These are phyloP conservation scores for Pyrenochaeta sp. DNA, from an alignment of 2,329 filamentous ascomycete genomes.

Conservation along the genomic window DNA sequence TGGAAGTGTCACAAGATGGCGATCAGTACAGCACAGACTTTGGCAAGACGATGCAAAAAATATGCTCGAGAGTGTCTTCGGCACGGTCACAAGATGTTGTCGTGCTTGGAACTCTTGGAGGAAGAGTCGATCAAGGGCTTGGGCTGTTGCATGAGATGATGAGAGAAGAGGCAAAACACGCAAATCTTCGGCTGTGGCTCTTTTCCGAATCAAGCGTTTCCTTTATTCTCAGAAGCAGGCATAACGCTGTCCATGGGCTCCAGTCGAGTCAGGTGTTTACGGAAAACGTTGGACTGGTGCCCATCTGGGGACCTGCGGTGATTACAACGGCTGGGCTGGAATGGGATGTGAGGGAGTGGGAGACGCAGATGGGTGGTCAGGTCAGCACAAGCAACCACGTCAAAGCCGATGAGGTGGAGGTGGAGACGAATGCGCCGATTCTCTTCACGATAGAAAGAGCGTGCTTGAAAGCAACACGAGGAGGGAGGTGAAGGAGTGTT, in stretches of 20 bases:
- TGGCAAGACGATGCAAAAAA: slow-evolving; percentile 74
- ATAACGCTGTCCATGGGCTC: slow-evolving; percentile 73
- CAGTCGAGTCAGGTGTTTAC: slow-evolving; percentile 65
- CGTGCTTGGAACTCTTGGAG: slow-evolving; percentile 83
- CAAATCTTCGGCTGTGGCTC: slow-evolving; percentile 70
- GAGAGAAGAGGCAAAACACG: slow-evolving; percentile 56
- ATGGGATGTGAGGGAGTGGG: slow-evolving; percentile 89
- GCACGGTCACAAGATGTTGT: slow-evolving; percentile 68
- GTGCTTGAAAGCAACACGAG: not conserved
- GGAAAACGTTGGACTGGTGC: slow-evolving; percentile 86
- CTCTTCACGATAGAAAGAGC: slow-evolving; percentile 58
- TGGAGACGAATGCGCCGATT: slow-evolving; percentile 54
- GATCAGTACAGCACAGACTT: slow-evolving; percentile 94
- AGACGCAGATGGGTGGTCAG: slow-evolving; percentile 62
- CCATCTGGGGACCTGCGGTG: slow-evolving; percentile 77
- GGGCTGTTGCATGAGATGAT: slow-evolving; percentile 88
- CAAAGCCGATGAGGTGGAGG: slow-evolving; percentile 48
- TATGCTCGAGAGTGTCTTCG: slow-evolving; percentile 55
- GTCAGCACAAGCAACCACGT: slow-evolving; percentile 62
- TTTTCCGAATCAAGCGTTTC: slow-evolving; percentile 83
- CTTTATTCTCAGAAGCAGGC: slow-evolving; percentile 76
- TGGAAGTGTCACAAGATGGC: slow-evolving; percentile 72
- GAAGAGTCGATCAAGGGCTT: slow-evolving; percentile 90
- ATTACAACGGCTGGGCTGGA: slow-evolving; percentile 84
- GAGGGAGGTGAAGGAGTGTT: not conserved